These are phyloP conservation scores for Eucalyptus grandis DNA, from an alignment of 345 rosid species.

Conservation along the genomic window DNA sequence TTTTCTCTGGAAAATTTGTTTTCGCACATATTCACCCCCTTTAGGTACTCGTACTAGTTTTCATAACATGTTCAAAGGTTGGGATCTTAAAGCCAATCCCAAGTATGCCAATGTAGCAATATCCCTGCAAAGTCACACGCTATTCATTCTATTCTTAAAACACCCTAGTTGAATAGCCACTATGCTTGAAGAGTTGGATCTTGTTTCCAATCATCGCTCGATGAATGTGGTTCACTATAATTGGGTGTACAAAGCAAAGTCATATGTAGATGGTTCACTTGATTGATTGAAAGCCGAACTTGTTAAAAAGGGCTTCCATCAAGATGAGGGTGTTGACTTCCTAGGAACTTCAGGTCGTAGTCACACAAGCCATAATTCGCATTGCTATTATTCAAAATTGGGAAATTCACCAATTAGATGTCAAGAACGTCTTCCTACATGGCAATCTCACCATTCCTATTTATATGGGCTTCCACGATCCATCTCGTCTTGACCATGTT, in stretches of 20 bases:
- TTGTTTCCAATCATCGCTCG: background rate
- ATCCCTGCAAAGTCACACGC: background rate
- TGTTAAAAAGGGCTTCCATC: background rate
- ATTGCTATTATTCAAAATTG: background rate
- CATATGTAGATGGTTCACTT: background rate
- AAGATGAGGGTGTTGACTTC: background rate
- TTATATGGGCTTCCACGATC: background rate
- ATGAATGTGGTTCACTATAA: background rate
- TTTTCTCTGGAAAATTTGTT: too few relatives aligned
- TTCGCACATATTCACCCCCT: too few relatives aligned
- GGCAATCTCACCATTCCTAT: background rate
- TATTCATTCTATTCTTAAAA: too few relatives aligned
- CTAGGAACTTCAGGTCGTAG: background rate
- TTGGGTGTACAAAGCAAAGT: background rate
- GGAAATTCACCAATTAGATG: background rate
- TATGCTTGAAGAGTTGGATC: background rate
- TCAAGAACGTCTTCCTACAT: background rate
- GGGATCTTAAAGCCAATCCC: background rate
- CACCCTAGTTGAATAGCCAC: background rate
- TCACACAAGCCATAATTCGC: background rate
- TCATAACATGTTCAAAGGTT: background rate
- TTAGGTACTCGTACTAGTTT: too few relatives aligned
- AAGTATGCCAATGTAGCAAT: background rate
- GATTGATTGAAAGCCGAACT: background rate
- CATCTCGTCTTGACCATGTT: background rate